These are phyloP conservation scores for Cutaneotrichosporon sp. DNA, from an alignment of 1,284 basidiomycete species.

Conservation along the genomic window DNA sequence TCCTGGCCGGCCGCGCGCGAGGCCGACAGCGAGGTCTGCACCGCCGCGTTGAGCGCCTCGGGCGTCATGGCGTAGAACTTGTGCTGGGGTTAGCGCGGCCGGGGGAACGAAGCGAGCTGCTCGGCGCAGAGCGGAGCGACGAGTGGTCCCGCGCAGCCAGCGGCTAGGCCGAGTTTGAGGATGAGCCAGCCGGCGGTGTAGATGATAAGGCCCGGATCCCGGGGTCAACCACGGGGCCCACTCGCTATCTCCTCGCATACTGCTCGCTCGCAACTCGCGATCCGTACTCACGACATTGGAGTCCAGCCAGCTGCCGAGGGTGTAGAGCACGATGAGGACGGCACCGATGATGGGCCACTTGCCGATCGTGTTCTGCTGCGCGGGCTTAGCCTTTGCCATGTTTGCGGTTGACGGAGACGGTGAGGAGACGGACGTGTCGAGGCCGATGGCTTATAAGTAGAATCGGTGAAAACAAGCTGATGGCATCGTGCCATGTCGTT, in stretches of 20 bases:
- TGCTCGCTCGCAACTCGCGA: too few species aligned
- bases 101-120: too few species aligned
- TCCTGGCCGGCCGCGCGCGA: constrained; percentile 40
- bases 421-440: not conserved
- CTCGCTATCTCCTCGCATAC: too few species aligned
- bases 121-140: too few species aligned
- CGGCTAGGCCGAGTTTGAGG: too few species aligned
- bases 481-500: not conserved
- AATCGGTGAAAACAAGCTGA: not conserved
- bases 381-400: constrained; percentile 8
- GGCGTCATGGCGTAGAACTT: constrained; percentile 74
- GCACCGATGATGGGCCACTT: constrained; percentile 27
- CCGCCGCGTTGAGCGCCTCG: constrained; percentile 64
- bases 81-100: constrained; percentile 43
- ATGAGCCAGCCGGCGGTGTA: too few species aligned
- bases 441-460: not conserved
- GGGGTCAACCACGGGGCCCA: too few species aligned
- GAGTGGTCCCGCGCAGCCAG: too few species aligned
- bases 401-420: not conserved
- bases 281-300: constrained; percentile 43
- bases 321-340: constrained; percentile 32
- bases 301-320: constrained; percentile 32
- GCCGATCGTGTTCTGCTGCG: constrained; percentile 1
- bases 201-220: too few species aligned
- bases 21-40: constrained; percentile 67